These are phyloP conservation scores for Panaeolus cyanescens DNA, from an alignment of 768 basidiomycete species.

Conservation along the genomic window DNA sequence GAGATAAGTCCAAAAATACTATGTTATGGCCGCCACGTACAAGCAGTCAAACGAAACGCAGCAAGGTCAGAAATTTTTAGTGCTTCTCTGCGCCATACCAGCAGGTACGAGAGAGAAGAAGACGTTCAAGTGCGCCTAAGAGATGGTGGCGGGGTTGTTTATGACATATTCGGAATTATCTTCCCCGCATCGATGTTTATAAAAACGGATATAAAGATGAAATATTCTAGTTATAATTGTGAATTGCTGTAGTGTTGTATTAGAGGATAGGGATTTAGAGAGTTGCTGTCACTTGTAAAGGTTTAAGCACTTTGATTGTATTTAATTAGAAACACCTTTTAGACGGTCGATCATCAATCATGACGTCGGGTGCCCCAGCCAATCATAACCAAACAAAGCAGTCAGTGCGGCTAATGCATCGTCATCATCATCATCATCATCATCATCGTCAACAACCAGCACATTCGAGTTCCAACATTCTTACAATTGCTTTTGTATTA, in stretches of 20 bases:
- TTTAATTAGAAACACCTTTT: background rate
- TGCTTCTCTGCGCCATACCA: background rate
- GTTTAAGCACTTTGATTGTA: conserved; percentile 3
- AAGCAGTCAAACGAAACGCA: background rate
- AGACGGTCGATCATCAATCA: background rate
- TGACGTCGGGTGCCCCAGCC: background rate
- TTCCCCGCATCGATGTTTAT: background rate
- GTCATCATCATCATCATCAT: background rate
- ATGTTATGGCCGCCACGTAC: background rate
- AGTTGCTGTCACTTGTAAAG: conserved; percentile 2
- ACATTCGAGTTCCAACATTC: too few relatives aligned
- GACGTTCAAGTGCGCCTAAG: background rate
- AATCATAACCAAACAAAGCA: background rate
- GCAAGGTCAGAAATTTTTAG: background rate
- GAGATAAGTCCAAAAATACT: background rate
- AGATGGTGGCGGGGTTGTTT: conserved; percentile 1
- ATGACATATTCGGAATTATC: background rate
- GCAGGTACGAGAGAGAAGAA: background rate
- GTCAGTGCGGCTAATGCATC: background rate
- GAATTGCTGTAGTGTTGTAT: background rate
- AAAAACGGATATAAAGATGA: background rate
- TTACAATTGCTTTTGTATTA: too few relatives aligned
- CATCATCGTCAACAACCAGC: background rate
- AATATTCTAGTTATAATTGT: background rate
- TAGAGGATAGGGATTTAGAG: background rate